phyloP scores from a whole-genome alignment of 176 grass and related monocot genomes.

The Lolium perenne region DNA sequence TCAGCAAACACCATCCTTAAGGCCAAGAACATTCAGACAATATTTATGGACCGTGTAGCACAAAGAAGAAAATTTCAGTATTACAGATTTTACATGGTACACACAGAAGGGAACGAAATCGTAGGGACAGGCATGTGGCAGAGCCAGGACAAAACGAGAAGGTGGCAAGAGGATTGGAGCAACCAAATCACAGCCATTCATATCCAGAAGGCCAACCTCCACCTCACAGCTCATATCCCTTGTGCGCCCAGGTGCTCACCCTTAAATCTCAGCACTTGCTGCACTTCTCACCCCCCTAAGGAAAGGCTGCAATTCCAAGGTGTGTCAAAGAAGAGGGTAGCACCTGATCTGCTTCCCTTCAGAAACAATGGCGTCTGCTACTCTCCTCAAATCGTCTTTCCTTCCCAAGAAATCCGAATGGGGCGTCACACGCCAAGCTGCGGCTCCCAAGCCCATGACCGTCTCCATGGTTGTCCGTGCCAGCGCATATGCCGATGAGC shows the following conservation, averaged over 20 bases:
- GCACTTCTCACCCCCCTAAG: slow-evolving; percentile 58
- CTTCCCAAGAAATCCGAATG: slow-evolving; percentile 93
- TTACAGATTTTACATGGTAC: slow-evolving; percentile 32
- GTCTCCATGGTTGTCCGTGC: slow-evolving; percentile 83
- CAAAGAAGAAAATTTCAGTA: slow-evolving; percentile 27
- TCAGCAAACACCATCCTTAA: slow-evolving; percentile 42
- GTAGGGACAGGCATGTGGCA: slow-evolving; percentile 28
- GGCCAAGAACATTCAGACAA: slow-evolving; percentile 46
- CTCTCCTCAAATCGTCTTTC: slow-evolving; percentile 99
- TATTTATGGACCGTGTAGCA: slow-evolving; percentile 32
- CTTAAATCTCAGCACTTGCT: slow-evolving; percentile 62
- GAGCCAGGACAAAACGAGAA: slow-evolving; percentile 59
- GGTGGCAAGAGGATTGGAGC: slow-evolving; percentile 66
- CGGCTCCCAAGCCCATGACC: slow-evolving; percentile 46
- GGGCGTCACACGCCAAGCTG: slow-evolving; percentile 46
- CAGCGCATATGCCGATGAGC: slow-evolving; percentile 82
- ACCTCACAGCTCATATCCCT: slow-evolving; percentile 93
- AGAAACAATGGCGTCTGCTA: slow-evolving; percentile 81
- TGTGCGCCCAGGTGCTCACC: slow-evolving; percentile 44
- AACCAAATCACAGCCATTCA: slow-evolving; percentile 72
- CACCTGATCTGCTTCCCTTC: slow-evolving; percentile 38
- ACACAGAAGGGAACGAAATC: slow-evolving; percentile 43
- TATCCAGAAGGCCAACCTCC: slow-evolving; percentile 58
- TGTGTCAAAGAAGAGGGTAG: slow-evolving; percentile 48
- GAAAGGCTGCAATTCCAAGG: slow-evolving; percentile 42